Evolutionary conservation across 140 eudicot species (phyloP).

Genomic region (Stevia rebaudiana): DNA sequence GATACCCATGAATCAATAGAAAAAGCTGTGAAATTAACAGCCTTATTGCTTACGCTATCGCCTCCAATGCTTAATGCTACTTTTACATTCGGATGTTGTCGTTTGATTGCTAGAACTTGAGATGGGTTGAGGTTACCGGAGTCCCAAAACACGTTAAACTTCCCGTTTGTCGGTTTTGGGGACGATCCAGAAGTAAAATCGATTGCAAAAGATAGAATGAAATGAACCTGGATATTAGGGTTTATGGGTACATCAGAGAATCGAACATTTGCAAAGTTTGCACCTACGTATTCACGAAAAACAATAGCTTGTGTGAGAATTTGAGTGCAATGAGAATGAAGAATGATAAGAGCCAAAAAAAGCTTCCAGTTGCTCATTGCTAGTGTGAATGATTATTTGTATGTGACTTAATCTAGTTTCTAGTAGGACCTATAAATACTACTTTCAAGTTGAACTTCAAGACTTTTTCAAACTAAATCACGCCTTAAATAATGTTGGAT

Average conservation of each 20-base stretch:
- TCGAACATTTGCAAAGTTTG: conserved; percentile 29
- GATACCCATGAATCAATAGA: conserved; percentile 35
- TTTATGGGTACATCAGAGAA: conserved; percentile 38
- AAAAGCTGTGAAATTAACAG: conserved; percentile 19
- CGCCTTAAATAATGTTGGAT: neutral
- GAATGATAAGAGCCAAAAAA: conserved; percentile 19
- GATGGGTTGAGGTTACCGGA: conserved; percentile 23
- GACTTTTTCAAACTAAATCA: conserved; percentile 13
- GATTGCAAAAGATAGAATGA: conserved; percentile 35
- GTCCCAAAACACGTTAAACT: conserved; percentile 35
- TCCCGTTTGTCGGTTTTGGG: conserved; percentile 36
- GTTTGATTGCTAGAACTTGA: conserved; percentile 31
- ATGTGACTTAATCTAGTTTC: neutral
- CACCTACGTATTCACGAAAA: conserved; percentile 40
- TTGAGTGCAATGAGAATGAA: conserved; percentile 16
- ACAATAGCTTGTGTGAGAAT: conserved; percentile 24
- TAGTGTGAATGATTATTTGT: neutral
- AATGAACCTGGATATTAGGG: conserved; percentile 32
- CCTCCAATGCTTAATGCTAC: conserved; percentile 37
- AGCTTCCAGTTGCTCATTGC: conserved; percentile 24
- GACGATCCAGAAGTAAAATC: conserved; percentile 23
- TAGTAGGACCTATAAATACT: conserved; percentile 15
- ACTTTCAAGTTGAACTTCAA: neutral
- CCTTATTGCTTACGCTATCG: conserved; percentile 17
- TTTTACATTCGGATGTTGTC: conserved; percentile 28